Conservation (phyloP, 148 eudicot species). For the Fagopyrum esculentum region DNA sequence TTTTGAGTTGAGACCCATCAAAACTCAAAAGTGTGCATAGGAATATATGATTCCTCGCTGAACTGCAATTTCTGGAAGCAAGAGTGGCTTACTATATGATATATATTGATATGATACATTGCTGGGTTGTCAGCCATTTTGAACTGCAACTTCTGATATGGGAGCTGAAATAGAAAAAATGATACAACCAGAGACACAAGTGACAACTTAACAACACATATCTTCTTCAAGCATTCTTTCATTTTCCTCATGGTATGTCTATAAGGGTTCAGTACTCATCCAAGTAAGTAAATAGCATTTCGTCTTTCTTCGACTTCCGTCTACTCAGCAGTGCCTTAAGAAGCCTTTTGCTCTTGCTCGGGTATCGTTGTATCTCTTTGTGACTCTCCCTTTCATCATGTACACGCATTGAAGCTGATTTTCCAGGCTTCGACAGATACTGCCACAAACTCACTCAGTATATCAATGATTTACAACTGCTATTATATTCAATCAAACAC, state of each 20-base stretch:
- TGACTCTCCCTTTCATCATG: constrained; percentile 35
- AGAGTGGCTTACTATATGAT: no score
- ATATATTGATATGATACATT: background rate
- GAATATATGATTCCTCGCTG: no score
- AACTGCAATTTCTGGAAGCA: no score
- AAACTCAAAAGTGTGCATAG: no score
- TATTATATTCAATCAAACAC: constrained; percentile 26
- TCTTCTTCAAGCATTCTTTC: background rate
- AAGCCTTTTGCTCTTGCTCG: constrained; percentile 75
- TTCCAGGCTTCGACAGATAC: constrained; percentile 49
- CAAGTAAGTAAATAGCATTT: constrained; percentile 38
- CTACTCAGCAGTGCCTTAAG: constrained; percentile 81
- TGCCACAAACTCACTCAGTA: constrained; percentile 16
- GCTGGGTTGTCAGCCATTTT: background rate
- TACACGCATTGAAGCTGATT: constrained; percentile 69
- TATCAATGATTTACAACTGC: background rate
- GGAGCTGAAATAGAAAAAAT: background rate
- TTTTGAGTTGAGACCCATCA: no score
- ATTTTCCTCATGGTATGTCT: no score
- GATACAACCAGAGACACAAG: background rate
- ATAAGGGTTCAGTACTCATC: constrained; percentile 12
- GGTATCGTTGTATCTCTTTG: constrained; percentile 47
- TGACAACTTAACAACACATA: background rate
- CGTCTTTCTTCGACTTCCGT: constrained; percentile 82
- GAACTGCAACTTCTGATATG: background rate